Conservation (phyloP, 2,329 filamentous ascomycete genomes). For the Alternaria solani region DNA sequence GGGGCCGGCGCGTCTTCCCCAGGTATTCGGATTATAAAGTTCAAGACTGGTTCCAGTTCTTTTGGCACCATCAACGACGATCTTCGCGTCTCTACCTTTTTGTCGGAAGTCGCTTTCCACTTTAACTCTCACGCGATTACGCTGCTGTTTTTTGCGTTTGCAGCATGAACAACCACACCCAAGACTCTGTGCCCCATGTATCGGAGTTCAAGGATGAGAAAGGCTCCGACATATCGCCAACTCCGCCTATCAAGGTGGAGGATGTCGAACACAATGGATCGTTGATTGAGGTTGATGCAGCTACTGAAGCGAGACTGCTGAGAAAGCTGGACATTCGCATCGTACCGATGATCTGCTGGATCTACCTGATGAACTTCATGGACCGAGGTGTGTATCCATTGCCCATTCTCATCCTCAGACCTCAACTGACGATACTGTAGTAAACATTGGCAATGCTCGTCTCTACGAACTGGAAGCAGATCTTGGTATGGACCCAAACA, state of each 20-base stretch:
- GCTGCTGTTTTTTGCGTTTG: neutral
- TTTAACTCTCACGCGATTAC: neutral
- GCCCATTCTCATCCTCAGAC: neutral
- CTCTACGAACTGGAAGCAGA: slow-evolving; percentile 29
- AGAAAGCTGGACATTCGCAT: slow-evolving; percentile 59
- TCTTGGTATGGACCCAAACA: slow-evolving; percentile 22
- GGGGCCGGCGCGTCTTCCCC: slow-evolving; percentile 15
- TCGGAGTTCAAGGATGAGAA: slow-evolving; percentile 22
- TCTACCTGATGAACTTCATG: slow-evolving; percentile 57
- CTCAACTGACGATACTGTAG: slow-evolving; percentile 8
- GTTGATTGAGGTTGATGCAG: slow-evolving; percentile 49
- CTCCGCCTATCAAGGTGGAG: slow-evolving; percentile 22
- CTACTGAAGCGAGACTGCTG: slow-evolving; percentile 57
- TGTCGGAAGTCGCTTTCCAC: neutral
- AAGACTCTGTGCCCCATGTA: neutral
- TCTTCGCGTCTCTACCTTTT: slow-evolving; percentile 4
- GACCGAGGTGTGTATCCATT: slow-evolving; percentile 56
- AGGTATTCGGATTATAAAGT: slow-evolving; percentile 16
- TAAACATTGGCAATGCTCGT: slow-evolving; percentile 54
- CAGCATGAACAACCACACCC: slow-evolving; percentile 9
- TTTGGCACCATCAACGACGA: slow-evolving; percentile 10
- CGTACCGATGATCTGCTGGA: slow-evolving; percentile 63
- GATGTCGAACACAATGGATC: slow-evolving; percentile 21
- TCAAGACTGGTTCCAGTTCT: slow-evolving; percentile 12
- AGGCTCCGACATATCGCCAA: slow-evolving; percentile 19